phyloP scores from a whole-genome alignment of 179 eudicot species.

The Monotropa hypopitys region DNA sequence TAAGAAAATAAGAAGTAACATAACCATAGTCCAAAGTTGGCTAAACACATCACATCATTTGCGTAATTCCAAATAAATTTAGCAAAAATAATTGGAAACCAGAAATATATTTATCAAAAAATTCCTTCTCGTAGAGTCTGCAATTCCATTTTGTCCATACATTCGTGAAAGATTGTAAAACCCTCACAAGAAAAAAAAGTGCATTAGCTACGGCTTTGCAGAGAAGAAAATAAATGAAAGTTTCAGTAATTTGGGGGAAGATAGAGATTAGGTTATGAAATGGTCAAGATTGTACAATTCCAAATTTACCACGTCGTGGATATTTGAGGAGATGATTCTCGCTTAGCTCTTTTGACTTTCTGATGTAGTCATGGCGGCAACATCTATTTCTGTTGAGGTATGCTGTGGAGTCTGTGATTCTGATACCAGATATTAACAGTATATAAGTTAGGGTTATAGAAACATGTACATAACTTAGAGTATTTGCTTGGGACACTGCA shows the following conservation, averaged over 20 bases:
- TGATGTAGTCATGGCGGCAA: conserved; percentile 10
- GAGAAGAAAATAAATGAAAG: neutral
- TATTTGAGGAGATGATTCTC: neutral
- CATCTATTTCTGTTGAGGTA: conserved; percentile 21
- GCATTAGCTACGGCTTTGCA: conserved; percentile 7
- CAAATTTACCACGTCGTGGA: neutral
- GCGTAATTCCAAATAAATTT: neutral
- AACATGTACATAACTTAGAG: too few relatives aligned
- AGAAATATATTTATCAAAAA: neutral
- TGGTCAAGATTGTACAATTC: conserved; percentile 12
- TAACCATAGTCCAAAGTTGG: neutral
- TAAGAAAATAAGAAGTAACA: neutral
- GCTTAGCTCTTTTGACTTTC: conserved; percentile 17
- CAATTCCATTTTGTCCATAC: neutral
- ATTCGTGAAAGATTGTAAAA: neutral
- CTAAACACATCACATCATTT: neutral
- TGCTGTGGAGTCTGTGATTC: conserved; percentile 22
- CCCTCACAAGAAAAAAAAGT: neutral
- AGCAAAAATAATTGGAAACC: neutral
- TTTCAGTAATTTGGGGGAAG: neutral
- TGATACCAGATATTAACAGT: conserved; percentile 12
- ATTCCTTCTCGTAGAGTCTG: neutral
- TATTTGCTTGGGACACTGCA: too few relatives aligned
- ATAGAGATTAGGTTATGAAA: neutral
- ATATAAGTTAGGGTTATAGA: too few relatives aligned